Evolutionary conservation across 345 rosid species (phyloP), one percentile per base, ranked within the genome.

Genomic region (Hibiscus trionum): DNA sequence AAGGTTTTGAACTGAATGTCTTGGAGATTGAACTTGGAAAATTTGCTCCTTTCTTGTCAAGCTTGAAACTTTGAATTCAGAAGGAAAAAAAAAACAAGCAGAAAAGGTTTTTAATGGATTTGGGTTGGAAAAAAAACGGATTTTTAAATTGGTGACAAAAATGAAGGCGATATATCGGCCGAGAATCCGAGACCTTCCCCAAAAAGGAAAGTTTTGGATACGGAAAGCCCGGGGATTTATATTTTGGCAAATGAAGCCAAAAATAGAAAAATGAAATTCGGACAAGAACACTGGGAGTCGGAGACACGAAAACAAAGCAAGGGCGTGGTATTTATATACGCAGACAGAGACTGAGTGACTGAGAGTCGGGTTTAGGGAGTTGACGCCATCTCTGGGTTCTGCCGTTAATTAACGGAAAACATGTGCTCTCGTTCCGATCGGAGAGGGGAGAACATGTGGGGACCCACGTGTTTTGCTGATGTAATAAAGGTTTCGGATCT

Each of bases 381-480:
- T 74, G 77, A 89, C 91, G 90, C 76, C 86, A 84, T 80, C 76
- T 73, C 52, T 0, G 0, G 50, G 15, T 21, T 29, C 46, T 17
- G 72, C 80, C 88, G 90, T 88, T 80, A 83, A 9, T 4, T 79
- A 78, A 89, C 96, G 86, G 90, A 56, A 78, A 72, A 39, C 37
- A 39, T 39, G 44, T 39, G 10, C 9, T 39, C 44, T 39, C 2
- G 44, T 39, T 39, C 10, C 9, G 44, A 39, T 39, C 67, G 62
- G 69, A 61, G 85, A 88, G 85, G 69, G 71, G 85, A 77, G 81
- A 83, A 87, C 91, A 88, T 16, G 14, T 39, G 11, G 70, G 94
- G 88, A 70, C 84, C 92, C 87, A 79, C 77, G 47, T 86, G 91
- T 90, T 80, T 50, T 68, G 75, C 58, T 52, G 77, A 74, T 66